phyloP scores from a whole-genome alignment of 495 filamentous ascomycete species.

The Tuber calosporum region DNA sequence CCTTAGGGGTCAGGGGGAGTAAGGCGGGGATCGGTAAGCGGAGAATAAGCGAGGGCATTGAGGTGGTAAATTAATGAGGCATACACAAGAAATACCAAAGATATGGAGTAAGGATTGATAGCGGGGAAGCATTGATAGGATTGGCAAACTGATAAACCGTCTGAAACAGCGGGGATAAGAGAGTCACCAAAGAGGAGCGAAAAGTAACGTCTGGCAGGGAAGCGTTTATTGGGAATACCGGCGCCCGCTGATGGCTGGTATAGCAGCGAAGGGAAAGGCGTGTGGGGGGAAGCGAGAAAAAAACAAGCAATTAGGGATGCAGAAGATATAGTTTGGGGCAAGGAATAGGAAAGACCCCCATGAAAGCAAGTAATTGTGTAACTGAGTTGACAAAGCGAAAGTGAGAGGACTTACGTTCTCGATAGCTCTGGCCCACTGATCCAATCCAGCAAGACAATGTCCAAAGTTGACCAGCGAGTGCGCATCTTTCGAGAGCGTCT shows the following conservation, averaged over 20 bases:
- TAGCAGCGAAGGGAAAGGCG: slow-evolving; percentile 14
- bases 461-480: slow-evolving; percentile 86
- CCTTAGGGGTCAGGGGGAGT: background rate
- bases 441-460: slow-evolving; percentile 80
- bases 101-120: background rate
- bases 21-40: slow-evolving; percentile 3
- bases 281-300: background rate
- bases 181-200: background rate
- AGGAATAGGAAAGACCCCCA: background rate
- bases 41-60: slow-evolving; percentile 10
- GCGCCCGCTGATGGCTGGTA: background rate
- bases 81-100: background rate
- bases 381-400: slow-evolving; percentile 6
- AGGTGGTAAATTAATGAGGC: background rate
- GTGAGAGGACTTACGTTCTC: slow-evolving; percentile 54
- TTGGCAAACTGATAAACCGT: background rate
- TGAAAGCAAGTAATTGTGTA: slow-evolving; percentile 1
- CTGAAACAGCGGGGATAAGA: background rate
- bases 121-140: background rate
- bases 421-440: slow-evolving; percentile 80
- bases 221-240: background rate
- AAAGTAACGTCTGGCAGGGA: slow-evolving; percentile 4
- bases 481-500: slow-evolving; percentile 70
- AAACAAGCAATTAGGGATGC: slow-evolving; percentile 1
- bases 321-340: background rate